Conservation (phyloP, 495 filamentous ascomycete genomes). For the Penicillium simplicissimum region DNA sequence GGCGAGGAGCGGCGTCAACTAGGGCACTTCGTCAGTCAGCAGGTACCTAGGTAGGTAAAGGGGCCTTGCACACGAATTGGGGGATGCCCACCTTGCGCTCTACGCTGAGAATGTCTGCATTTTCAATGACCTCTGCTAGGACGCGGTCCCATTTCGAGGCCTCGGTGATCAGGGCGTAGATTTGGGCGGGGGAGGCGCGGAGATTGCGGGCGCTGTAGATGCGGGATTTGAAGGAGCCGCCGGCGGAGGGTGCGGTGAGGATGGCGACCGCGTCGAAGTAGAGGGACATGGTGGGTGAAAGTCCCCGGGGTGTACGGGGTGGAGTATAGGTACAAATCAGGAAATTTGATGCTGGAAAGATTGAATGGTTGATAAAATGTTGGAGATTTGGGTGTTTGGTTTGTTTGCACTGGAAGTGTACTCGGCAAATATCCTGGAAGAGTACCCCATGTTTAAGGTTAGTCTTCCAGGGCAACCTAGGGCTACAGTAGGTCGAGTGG, state of each 20-base stretch:
- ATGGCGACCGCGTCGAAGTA: constrained; percentile 87
- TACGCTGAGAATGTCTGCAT: constrained; percentile 62
- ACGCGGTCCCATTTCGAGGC: constrained; percentile 87
- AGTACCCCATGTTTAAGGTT: too few relatives aligned
- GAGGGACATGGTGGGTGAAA: constrained; percentile 82
- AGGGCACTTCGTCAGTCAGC: constrained; percentile 46
- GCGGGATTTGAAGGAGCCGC: constrained; percentile 79
- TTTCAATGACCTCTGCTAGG: constrained; percentile 82
- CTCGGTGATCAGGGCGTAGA: constrained; percentile 84
- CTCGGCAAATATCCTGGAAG: too few relatives aligned
- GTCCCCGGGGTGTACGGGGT: too few relatives aligned
- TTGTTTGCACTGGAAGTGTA: too few relatives aligned
- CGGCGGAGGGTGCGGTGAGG: constrained; percentile 61
- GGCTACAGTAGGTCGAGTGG: too few relatives aligned
- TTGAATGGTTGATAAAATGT: neutral
- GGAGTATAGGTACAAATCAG: too few relatives aligned
- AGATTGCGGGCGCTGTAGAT: constrained; percentile 66
- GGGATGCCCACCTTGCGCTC: constrained; percentile 73
- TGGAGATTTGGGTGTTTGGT: neutral
- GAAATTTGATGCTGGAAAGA: neutral
- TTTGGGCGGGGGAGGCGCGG: constrained; percentile 74
- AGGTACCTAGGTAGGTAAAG: constrained; percentile 22
- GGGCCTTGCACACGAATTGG: too few relatives aligned
- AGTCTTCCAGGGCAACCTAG: too few relatives aligned
- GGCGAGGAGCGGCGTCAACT: constrained; percentile 80